Conservation (phyloP, 805 yeast species). For the Torulaspora delbrueckii region DNA sequence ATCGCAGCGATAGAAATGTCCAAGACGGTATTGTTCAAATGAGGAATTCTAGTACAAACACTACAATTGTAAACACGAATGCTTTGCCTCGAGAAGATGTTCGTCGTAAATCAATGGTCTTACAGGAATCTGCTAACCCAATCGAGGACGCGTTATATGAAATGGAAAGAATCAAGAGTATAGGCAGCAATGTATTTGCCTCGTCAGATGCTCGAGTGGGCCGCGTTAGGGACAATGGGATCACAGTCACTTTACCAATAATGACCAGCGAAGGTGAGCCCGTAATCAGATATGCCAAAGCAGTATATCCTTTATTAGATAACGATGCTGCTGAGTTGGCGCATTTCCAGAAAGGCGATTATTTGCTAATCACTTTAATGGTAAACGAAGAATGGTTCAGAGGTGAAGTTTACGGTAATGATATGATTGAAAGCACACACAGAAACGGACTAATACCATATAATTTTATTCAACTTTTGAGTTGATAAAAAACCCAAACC, state of each 20-base stretch:
- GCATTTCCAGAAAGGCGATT: constrained; percentile 31
- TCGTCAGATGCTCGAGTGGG: constrained; percentile 20
- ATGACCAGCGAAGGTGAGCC: constrained; percentile 25
- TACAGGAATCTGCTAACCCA: constrained; percentile 24
- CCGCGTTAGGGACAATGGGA: constrained; percentile 30
- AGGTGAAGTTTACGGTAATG: constrained; percentile 34
- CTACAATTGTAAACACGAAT: constrained; percentile 16
- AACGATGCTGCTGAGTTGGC: constrained; percentile 30
- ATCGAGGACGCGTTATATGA: constrained; percentile 33
- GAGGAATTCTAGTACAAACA: constrained; percentile 22
- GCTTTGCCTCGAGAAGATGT: constrained; percentile 1
- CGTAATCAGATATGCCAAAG: constrained; percentile 32
- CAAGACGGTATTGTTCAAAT: background rate
- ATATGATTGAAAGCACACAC: constrained; percentile 18
- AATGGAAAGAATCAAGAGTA: constrained; percentile 29
- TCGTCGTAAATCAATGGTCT: constrained; percentile 32
- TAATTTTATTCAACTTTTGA: constrained; percentile 23
- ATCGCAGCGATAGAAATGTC: background rate
- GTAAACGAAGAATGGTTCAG: constrained; percentile 33
- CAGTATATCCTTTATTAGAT: constrained; percentile 29
- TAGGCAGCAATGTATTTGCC: constrained; percentile 15
- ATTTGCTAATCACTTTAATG: constrained; percentile 28
- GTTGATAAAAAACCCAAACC: constrained; percentile 1
- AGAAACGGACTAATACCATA: constrained; percentile 27
- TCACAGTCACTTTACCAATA: constrained; percentile 31